Percentiles rank a stretch among this genome's conserved stretches.
Conservation (phyloP, 2,329 filamentous ascomycete species). For the Alternaria longipes region DNA sequence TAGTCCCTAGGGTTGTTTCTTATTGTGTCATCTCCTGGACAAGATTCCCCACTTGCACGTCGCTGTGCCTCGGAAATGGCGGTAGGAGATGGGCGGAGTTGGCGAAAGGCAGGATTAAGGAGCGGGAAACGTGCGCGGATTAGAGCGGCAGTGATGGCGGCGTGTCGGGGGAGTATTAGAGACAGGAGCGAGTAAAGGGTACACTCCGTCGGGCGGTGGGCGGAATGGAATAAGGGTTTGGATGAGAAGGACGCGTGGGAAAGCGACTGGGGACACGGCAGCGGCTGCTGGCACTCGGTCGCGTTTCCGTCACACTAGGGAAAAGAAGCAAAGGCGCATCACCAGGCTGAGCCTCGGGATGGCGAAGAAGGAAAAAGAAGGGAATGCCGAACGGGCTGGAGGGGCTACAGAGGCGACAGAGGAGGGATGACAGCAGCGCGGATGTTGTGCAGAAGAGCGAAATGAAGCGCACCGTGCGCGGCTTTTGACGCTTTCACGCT, state of each 20-base stretch:
- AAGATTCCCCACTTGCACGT: conserved; percentile 6
- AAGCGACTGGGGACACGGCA: conserved; percentile 28
- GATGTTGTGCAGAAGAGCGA: conserved; percentile 40
- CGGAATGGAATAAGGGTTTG: conserved; percentile 32
- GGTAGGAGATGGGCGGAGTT: conserved; percentile 7
- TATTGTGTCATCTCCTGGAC: conserved; percentile 43
- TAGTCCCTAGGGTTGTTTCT: conserved; percentile 24
- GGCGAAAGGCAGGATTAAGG: conserved; percentile 11
- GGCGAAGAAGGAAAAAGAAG: conserved; percentile 38
- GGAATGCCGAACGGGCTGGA: conserved; percentile 37
- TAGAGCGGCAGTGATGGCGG: conserved; percentile 3
- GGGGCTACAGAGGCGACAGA: conserved; percentile 28
- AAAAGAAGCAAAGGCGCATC: conserved; percentile 38
- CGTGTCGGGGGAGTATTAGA: conserved; percentile 11
- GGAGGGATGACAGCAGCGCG: conserved; percentile 29
- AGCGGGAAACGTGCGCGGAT: conserved; percentile 9
- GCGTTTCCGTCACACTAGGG: conserved; percentile 40
- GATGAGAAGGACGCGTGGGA: conserved; percentile 35
- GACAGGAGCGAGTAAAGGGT: conserved; percentile 25
- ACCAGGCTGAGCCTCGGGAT: conserved; percentile 43
- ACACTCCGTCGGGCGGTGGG: conserved; percentile 28
- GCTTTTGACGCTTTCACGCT: conserved; percentile 17
- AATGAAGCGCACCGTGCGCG: conserved; percentile 19
- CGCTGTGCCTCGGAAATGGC: background rate
- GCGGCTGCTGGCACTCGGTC: conserved; percentile 37